Evolutionary conservation across 225 moss, liverwort and hornwort genomes (phyloP), one percentile per base, ranked within the genome.

Genomic region (Bryum argenteum): DNA sequence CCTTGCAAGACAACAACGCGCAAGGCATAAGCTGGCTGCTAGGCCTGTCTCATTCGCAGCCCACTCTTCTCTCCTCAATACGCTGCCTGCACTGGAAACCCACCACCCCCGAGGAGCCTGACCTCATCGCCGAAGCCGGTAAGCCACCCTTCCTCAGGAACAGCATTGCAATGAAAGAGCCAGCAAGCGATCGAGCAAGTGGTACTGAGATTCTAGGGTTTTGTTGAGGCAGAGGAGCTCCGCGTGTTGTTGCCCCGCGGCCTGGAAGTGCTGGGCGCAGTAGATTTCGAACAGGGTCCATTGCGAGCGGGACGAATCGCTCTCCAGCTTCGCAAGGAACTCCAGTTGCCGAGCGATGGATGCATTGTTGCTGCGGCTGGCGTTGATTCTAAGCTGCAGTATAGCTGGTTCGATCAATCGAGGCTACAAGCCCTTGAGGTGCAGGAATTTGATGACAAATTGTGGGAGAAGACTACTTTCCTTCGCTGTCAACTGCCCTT

Each of bases 401-500:
- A 81, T 18, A 76, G 45, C 37, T 81, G 73, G 83, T 83, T 56
- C 55, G 71, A 54, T 26, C 58, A 58, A 28, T 71, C 59, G 22
- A 74, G 52, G 21, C 16, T 63, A 50, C 77, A 47, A 50, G 37
- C 64, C 8, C 68, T 84, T 42, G 76, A 70, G 52, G 79, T 79
- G 65, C 76, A 83, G 52, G 75, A 75, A 56, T 52, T 85, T 3
- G 66, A 71, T 45, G 76, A 47, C 45, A 68, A 63, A 33, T 40
- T 40, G 28, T 85, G 88, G 85, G 81, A 74, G 43, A 71, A 73
- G 33, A 81, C 50, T 63, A 70, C 65, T 45, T 78, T 89, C 56
- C 65, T 89, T 53, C 81, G 78, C 39, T 86, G 88, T 28, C 80
- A 85, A 40, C 58, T 88, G 74, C 83, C 79, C 52, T 75, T 89